Base-by-base conservation (phyloP, 2,329 filamentous ascomycete species). In the Pestalotiopsis sp. region DNA sequence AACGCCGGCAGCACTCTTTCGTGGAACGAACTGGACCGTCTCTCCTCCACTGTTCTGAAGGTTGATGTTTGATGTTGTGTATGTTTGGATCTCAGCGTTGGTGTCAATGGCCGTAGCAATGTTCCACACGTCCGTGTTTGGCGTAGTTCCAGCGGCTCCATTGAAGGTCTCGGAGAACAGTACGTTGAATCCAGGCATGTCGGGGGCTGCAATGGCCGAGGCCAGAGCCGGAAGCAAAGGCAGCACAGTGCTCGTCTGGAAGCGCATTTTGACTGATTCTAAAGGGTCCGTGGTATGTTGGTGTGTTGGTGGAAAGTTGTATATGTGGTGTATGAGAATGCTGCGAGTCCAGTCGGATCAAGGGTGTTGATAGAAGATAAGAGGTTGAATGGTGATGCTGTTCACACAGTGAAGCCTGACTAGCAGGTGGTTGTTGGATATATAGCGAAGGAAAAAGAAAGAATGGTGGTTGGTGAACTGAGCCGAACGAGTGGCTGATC, bases 1-100 rank as follows among this genome's bases (percentile, higher is more conserved):
- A 17, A 78, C 71, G 4, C 81, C 79, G 12, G 75, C 73, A 63
- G 75, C 65, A 56, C 81, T 77, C 67, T 77, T 76, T 73, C 80
- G 82, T 13, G 86, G 86, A 0, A 87, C 81, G 66, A 88, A 79
- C 75, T 87, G 85, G 13, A 88, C 76, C 0, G 85, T 87, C n/a
- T 78, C 71, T 56, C 83, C 85, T 12, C 85, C 85, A 7, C 83
- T 85, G 61, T 85, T 80, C 74, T 88, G 86, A 20, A 86, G 77
- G 76, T 87, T 86, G 69, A 75, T 71, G 67, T 77, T 78, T 62
- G 80, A 82, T 4, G 76, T 74, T 49, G 80, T 81, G 78, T 88
- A 88, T 4, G 78, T 77, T 76, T 88, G 80, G 62, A 81, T 75
- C 76, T 88, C 85, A 72, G 81, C 79, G 79, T 88, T 87, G 73